Percentiles rank a stretch among this genome's conserved stretches.
Evolutionary conservation across 2,329 filamentous ascomycete genomes (phyloP).

Genomic region (Fusarium sp.): DNA sequence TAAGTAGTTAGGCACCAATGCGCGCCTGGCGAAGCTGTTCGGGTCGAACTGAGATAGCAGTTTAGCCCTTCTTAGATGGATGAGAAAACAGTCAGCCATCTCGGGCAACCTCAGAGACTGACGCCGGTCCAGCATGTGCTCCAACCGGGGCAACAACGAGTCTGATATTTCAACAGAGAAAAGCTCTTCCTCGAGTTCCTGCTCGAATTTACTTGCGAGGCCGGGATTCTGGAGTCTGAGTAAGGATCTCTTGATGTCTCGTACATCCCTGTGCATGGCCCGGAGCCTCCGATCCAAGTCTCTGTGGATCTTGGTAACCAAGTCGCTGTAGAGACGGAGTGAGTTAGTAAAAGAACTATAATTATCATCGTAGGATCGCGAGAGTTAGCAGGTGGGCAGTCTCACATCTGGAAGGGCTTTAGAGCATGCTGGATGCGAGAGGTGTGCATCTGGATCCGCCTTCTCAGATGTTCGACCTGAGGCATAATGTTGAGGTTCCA

Average conservation of each 20-base stretch:
- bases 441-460: not conserved
- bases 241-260: not conserved
- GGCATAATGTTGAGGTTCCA: not conserved
- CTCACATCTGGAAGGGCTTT: not conserved
- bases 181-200: not conserved
- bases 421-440: not conserved
- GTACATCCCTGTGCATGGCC: not conserved
- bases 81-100: not conserved
- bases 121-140: not conserved
- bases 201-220: not conserved
- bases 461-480: not conserved
- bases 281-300: not conserved
- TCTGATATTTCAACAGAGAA: not conserved
- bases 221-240: not conserved
- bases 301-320: not conserved
- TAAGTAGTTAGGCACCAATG: not conserved
- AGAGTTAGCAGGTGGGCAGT: not conserved
- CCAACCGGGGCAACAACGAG: not conserved
- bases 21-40: not conserved
- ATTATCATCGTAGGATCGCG: not conserved
- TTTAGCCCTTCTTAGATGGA: not conserved
- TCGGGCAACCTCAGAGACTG: not conserved
- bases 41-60: not conserved
- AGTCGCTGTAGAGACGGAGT: not conserved
- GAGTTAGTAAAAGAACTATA: not conserved